Percentiles rank a stretch among this genome's conserved stretches.
These are phyloP conservation scores for Posidonia oceanica DNA, from an alignment of 116 monocot genomes.

Conservation along the genomic window DNA sequence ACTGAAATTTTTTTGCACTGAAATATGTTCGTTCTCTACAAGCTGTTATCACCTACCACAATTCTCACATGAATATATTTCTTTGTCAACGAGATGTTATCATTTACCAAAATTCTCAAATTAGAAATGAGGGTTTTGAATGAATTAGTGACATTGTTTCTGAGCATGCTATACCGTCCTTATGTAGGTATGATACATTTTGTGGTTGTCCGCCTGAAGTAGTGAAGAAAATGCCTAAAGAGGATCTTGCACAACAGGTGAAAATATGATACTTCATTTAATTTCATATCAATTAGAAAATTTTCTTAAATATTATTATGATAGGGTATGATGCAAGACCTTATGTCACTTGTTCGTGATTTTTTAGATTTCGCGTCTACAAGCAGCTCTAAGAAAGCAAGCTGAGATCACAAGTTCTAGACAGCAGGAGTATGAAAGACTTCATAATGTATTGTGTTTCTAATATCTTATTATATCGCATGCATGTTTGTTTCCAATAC, in stretches of 20 bases:
- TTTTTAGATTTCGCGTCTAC: conserved; percentile 59
- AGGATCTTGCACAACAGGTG: conserved; percentile 85
- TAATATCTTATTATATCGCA: neutral
- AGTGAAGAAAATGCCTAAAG: conserved; percentile 90
- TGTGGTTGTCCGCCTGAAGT: conserved; percentile 84
- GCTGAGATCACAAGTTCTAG: conserved; percentile 58
- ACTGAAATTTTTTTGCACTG: no score
- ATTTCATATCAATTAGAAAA: neutral
- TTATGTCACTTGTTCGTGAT: neutral
- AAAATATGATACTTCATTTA: neutral
- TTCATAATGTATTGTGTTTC: conserved; percentile 48
- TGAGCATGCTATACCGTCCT: no score
- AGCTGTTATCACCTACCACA: no score
- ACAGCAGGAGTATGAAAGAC: conserved; percentile 66
- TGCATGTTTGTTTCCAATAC: no score
- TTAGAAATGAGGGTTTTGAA: no score
- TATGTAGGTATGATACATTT: conserved; percentile 67
- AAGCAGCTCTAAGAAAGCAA: conserved; percentile 62
- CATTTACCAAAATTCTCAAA: no score
- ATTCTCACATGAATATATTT: no score
- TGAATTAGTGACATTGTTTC: no score
- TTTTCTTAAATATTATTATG: no score
- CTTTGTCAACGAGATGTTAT: no score
- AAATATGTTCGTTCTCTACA: no score
- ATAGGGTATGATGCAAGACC: neutral